These are phyloP conservation scores for Linum usitatissimum DNA, from an alignment of 345 rosid species.

Conservation along the genomic window DNA sequence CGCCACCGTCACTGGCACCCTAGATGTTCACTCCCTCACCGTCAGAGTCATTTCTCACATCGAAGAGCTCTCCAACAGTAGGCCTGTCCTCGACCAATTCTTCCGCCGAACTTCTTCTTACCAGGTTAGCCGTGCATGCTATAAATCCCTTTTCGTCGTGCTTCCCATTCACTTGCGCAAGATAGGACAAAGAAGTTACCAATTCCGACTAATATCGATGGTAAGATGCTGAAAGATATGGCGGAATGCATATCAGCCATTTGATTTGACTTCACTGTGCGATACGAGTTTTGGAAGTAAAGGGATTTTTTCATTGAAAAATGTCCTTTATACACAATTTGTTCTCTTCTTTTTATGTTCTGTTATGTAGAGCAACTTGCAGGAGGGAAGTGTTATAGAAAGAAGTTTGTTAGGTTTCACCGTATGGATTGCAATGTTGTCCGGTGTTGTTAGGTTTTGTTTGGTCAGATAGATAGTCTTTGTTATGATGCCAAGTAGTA, in stretches of 20 bases:
- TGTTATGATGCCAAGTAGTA: background rate
- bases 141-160: too few relatives aligned
- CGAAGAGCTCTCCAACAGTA: too few relatives aligned
- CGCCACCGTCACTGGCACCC: too few relatives aligned
- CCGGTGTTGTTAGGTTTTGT: background rate
- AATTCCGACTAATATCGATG: background rate
- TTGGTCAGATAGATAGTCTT: background rate
- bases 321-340: too few relatives aligned
- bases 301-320: background rate
- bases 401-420: too few relatives aligned
- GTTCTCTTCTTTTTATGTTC: too few relatives aligned
- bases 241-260: background rate
- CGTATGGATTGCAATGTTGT: too few relatives aligned
- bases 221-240: background rate
- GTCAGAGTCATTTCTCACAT: too few relatives aligned
- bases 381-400: background rate
- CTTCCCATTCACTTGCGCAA: background rate
- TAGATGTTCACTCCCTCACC: too few relatives aligned
- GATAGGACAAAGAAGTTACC: background rate
- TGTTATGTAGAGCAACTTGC: background rate
- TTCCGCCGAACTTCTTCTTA: too few relatives aligned
- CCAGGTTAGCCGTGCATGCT: too few relatives aligned
- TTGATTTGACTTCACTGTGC: background rate
- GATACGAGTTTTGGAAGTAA: background rate
- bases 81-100: too few relatives aligned